Evolutionary conservation across 805 yeast genomes (phyloP).

Genomic region (Pichia gijzeniarum): DNA sequence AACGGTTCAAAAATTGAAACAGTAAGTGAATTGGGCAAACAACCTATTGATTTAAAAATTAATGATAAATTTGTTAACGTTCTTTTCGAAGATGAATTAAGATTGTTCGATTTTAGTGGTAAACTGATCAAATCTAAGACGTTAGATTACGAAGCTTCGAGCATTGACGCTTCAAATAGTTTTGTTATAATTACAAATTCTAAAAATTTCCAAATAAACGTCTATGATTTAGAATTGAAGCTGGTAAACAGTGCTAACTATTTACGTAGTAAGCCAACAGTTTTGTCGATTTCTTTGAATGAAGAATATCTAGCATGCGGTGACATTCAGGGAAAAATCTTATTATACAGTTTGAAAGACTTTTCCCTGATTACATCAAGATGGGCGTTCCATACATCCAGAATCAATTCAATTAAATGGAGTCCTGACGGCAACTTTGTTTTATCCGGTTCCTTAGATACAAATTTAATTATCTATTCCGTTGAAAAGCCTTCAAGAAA

Average conservation of each 20-base stretch:
- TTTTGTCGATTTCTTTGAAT: slow-evolving; percentile 63
- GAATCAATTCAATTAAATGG: slow-evolving; percentile 76
- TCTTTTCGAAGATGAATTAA: slow-evolving; percentile 38
- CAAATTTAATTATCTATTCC: slow-evolving; percentile 72
- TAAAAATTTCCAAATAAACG: slow-evolving; percentile 32
- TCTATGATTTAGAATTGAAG: slow-evolving; percentile 28
- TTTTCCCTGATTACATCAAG: slow-evolving; percentile 65
- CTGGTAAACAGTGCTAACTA: slow-evolving; percentile 29
- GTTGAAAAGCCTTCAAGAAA: slow-evolving; percentile 74
- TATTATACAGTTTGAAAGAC: slow-evolving; percentile 54
- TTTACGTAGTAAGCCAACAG: slow-evolving; percentile 57
- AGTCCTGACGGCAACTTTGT: slow-evolving; percentile 62
- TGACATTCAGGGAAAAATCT: slow-evolving; percentile 78
- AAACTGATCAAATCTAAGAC: slow-evolving; percentile 23
- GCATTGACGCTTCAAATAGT: slow-evolving; percentile 39
- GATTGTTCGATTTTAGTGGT: slow-evolving; percentile 30
- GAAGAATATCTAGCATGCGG: slow-evolving; percentile 73
- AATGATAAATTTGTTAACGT: slow-evolving; percentile 34
- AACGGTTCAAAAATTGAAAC: slow-evolving; percentile 17
- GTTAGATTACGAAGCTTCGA: slow-evolving; percentile 37
- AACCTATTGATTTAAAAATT: slow-evolving; percentile 41
- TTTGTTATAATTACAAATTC: slow-evolving; percentile 47
- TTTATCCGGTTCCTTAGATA: slow-evolving; percentile 79
- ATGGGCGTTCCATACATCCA: slow-evolving; percentile 94
- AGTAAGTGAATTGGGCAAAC: slow-evolving; percentile 36